Base-by-base conservation (phyloP, 108 stramenopile genomes). In the Skeletonema potamos region DNA sequence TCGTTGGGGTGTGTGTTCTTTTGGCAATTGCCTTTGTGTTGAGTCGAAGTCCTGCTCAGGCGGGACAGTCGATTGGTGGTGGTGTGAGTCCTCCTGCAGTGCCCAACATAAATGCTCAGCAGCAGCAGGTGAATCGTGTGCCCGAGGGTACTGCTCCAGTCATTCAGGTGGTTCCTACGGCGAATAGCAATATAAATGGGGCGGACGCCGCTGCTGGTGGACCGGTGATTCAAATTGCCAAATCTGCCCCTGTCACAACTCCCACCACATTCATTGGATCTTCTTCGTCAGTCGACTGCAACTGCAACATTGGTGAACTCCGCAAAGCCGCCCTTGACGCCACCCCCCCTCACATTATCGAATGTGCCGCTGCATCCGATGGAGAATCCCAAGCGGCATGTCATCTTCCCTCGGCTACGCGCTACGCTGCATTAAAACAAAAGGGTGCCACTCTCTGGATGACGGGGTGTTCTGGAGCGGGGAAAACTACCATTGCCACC, bases 371-470 rank as follows among this genome's bases (percentile, higher is more conserved):
- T 26, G 98, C 98, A 58, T 83, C 85, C 18, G 95, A 82, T 27
- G 95, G 95, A n/a, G 93, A 85, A 32, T 87, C 86, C 9, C 98
- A 99, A 84, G 79, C 84, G 15, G 95, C 96, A 17, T 99, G 98
- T 67, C 98, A 99, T 73, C 79, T 99, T 6, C 95, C 98, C 46
- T 69, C 91, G 4, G 26, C 71, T 22, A 82, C 81, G 28, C 93
- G 98, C 3, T 98, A 84, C 72, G 94, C 95, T 0, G 96, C 98
- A 0, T 61, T 98, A 60, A 83, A 88, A 27, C 98, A 99, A 85
- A 98, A 99, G 92, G 95, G 95, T 8, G 94, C 96, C 28, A 98
- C 97, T 3, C 82, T 99, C n/a, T 99, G 98, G 98, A 99, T 99
- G 98, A 99, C 98, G 12, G 98, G 98, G 9, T 96, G 97, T 62